A percentile compares a stretch with the other conserved stretches of the same genome.
Evolutionary conservation across 352 stramenopile species (phyloP).

Genomic region (Pelagophyceae sp.): DNA sequence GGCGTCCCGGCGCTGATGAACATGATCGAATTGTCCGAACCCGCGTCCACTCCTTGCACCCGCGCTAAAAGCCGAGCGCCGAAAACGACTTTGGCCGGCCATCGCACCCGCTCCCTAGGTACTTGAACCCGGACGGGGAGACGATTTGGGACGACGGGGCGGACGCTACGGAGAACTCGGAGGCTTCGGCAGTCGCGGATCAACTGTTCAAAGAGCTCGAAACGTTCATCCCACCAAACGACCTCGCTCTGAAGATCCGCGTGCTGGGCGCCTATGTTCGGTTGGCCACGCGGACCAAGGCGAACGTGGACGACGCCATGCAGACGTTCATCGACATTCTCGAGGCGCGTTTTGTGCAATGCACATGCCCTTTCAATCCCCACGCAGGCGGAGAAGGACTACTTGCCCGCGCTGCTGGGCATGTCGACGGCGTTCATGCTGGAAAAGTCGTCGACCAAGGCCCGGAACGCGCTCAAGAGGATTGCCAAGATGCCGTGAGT

Average conservation of each 20-base stretch:
- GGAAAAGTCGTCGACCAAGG: conserved; percentile 63
- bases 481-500: conserved; percentile 86
- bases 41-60: too few species aligned
- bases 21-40: conserved; percentile 64
- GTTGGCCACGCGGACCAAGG: conserved; percentile 63
- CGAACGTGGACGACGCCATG: conserved; percentile 72
- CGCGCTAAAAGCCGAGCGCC: too few species aligned
- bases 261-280: conserved; percentile 73
- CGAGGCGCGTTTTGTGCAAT: too few species aligned
- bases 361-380: too few species aligned
- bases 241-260: conserved; percentile 45
- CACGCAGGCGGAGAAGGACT: conserved; percentile 47
- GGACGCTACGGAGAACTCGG: neutral
- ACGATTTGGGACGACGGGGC: neutral
- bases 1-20: conserved; percentile 69
- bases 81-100: too few species aligned
- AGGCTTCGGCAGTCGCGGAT: neutral
- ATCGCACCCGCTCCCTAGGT: too few species aligned
- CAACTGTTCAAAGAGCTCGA: neutral
- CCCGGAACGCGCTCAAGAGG: conserved; percentile 67
- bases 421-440: conserved; percentile 78
- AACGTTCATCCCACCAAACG: neutral
- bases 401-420: conserved; percentile 76
- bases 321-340: conserved; percentile 78
- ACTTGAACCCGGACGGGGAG: conserved; percentile 9